A percentile compares a stretch with the other conserved stretches of the same genome.
These are phyloP conservation scores for Emmonsiellopsis sp. DNA, from an alignment of 2,329 filamentous ascomycete genomes.

Conservation along the genomic window DNA sequence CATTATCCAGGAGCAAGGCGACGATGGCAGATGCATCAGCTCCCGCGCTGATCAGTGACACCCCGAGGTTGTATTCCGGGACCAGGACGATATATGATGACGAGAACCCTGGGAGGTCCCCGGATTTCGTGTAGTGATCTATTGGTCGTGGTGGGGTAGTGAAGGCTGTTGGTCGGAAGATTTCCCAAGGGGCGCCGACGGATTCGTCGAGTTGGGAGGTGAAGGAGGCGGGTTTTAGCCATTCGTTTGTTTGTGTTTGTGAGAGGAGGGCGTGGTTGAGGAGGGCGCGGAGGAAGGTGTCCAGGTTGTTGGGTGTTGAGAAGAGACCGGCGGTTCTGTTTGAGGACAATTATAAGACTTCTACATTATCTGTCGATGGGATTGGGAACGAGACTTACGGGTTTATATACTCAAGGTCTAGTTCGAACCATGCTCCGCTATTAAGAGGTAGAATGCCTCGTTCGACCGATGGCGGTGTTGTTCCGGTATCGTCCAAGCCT, in stretches of 20 bases:
- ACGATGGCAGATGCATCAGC: background rate
- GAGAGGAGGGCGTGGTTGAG: background rate
- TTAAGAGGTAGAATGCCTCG: constrained; percentile 1
- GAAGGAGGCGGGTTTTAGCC: constrained; percentile 1
- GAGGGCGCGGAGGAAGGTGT: background rate
- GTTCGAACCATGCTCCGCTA: background rate
- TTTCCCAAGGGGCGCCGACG: constrained; percentile 2
- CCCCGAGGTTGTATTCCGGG: constrained; percentile 5
- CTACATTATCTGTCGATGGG: background rate
- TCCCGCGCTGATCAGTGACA: constrained; percentile 1
- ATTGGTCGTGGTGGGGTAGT: background rate
- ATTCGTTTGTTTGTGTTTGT: background rate
- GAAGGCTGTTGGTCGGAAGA: constrained; percentile 1
- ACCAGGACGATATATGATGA: constrained; percentile 2
- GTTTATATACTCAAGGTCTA: background rate
- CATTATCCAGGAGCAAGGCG: background rate
- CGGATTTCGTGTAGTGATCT: constrained; percentile 6
- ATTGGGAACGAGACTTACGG: background rate
- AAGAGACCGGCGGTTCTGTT: background rate
- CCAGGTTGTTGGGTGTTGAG: background rate
- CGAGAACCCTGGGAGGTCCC: background rate
- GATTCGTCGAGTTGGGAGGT: background rate
- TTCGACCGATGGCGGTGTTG: background rate
- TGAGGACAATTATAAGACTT: background rate
- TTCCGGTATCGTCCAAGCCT: background rate